Evolutionary conservation across 768 basidiomycete genomes (phyloP), one percentile per base, ranked within the genome.

Genomic region (Paxillus rubicundulus): DNA sequence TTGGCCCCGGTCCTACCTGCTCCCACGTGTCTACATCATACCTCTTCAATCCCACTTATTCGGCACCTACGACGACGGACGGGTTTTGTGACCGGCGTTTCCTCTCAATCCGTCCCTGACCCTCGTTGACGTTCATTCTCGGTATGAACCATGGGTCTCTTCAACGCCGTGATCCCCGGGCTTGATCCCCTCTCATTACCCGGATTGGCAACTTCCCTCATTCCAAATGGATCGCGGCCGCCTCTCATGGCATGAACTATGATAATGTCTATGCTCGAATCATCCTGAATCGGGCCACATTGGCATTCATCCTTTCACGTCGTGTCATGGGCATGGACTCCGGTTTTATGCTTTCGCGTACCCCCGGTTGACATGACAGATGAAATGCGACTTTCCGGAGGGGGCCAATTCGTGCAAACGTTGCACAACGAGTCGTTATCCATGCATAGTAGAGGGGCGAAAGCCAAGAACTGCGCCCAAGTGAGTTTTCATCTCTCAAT

Each of bases 311-410:
- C 12, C 27, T 17, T 28, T 41, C 45, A 41, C 47, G 21, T 39
- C 52, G 20, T 47, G 40, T 33, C 50, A 9, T 30, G 38, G 49
- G 50, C 55, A 38, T 17, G 18, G 13, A 49, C 45, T 34, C 36
- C 49, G 57, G 55, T 60, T 58, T 24, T 57, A 47, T 51, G 38
- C 42, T n/a, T 50, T 49, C 49, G 5, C 51, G 13, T 42, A 20
- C 41, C 47, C 50, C 57, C 58, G 59, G 58, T 39, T 30, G 46
- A 54, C 17, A 32, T 27, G 27, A 53, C 56, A 91, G 87, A 92
- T 92, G 90, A 91, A 86, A 76, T 92, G 90, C 71, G 85, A 85
- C 59, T 91, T 92, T 65, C 85, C 85, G 36, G 76, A 74, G 57
- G 75, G 81, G 53, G 82, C 86, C 49, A 84, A 82, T 62, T 83